A percentile compares a stretch with the other conserved stretches of the same genome.
Evolutionary conservation across 768 basidiomycete species (phyloP).

Genomic region (Tricholoma saponaceum): DNA sequence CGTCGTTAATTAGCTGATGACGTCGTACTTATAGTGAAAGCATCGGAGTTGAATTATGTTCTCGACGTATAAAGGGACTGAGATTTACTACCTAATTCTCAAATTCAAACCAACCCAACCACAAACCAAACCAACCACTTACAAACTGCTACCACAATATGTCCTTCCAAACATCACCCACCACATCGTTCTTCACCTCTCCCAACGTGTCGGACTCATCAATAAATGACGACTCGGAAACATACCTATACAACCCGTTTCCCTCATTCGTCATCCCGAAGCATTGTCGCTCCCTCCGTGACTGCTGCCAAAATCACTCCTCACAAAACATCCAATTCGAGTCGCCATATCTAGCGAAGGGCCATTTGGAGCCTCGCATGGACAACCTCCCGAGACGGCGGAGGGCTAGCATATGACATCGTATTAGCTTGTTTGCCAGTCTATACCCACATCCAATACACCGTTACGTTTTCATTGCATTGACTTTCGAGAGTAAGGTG

Average conservation of each 20-base stretch:
- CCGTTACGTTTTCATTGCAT: no score
- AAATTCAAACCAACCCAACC: no score
- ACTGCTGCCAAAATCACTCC: no score
- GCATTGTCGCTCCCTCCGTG: background rate
- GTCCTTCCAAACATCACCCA: background rate
- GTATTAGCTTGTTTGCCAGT: no score
- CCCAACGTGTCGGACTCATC: background rate
- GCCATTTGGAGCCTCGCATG: background rate
- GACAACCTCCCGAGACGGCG: background rate
- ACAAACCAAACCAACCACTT: background rate
- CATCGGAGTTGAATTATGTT: background rate
- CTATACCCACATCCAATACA: no score
- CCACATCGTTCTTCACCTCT: no score
- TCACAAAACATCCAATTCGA: background rate
- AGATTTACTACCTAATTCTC: no score
- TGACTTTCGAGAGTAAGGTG: no score
- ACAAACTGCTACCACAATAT: background rate
- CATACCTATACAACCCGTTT: background rate
- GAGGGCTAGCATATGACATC: background rate
- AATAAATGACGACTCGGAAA: no score
- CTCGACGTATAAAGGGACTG: no score
- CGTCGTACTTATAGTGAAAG: no score
- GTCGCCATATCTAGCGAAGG: background rate
- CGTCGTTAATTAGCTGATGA: background rate
- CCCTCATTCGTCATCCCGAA: background rate